Evolutionary conservation across 164 flowering plant species (phyloP).

Genomic region (Taxillus chinensis): DNA sequence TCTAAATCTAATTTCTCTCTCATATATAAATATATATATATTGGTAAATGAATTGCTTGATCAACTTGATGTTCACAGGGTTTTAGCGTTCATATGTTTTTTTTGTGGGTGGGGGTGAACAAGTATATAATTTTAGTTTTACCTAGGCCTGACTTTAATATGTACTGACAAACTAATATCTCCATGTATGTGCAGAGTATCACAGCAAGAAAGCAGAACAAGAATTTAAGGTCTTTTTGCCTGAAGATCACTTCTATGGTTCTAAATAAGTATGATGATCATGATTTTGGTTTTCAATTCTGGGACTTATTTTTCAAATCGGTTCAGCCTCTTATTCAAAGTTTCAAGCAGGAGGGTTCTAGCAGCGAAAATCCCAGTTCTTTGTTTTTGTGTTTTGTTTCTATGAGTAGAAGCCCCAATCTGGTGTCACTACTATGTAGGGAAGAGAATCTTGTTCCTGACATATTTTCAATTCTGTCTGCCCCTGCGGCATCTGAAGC

Average conservation of each 20-base stretch:
- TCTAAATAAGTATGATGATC: slow-evolving; percentile 62
- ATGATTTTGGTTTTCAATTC: slow-evolving; percentile 55
- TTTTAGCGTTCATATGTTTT: no score
- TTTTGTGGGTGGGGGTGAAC: no score
- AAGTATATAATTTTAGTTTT: no score
- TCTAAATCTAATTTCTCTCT: no score
- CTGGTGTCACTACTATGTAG: slow-evolving; percentile 51
- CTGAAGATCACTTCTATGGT: slow-evolving; percentile 55
- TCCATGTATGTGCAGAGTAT: slow-evolving; percentile 33
- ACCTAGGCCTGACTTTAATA: no score
- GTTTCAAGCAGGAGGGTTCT: slow-evolving; percentile 79
- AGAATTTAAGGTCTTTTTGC: slow-evolving; percentile 77
- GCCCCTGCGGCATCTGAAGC: slow-evolving; percentile 56
- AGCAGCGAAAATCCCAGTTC: slow-evolving; percentile 91
- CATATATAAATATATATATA: no score
- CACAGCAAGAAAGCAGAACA: slow-evolving; percentile 44
- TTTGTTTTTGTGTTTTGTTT: slow-evolving; percentile 76
- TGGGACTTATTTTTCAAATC: slow-evolving; percentile 76
- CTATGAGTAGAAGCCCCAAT: slow-evolving; percentile 67
- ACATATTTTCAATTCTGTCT: slow-evolving; percentile 70
- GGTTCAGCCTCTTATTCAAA: slow-evolving; percentile 51
- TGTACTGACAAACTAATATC: no score
- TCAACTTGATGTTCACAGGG: no score
- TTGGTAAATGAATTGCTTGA: no score
- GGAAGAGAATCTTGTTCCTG: slow-evolving; percentile 57